A percentile compares a stretch with the other conserved stretches of the same genome.
Conservation (phyloP, 2,329 filamentous ascomycete species). For the Diaporthe helianthi region DNA sequence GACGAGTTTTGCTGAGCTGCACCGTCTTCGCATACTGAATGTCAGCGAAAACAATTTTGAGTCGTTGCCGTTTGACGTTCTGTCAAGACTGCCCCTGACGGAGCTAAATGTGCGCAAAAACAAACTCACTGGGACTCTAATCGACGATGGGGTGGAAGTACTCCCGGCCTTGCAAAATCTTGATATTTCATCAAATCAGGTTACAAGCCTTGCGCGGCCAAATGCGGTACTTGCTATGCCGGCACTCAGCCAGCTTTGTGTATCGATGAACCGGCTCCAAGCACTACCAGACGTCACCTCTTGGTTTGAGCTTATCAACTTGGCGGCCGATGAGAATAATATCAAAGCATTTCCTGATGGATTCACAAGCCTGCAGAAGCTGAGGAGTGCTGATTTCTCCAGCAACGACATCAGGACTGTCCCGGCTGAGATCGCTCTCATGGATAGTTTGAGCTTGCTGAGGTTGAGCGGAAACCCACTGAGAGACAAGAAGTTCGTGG, state of each 20-base stretch:
- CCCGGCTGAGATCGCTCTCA: constrained; percentile 77
- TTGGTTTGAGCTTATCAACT: constrained; percentile 75
- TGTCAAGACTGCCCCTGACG: constrained; percentile 72
- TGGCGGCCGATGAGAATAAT: constrained; percentile 83
- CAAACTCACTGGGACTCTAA: constrained; percentile 74
- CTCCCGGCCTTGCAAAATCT: constrained; percentile 74
- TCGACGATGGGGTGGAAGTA: constrained; percentile 65
- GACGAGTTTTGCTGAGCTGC: constrained; percentile 69
- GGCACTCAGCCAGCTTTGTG: constrained; percentile 72
- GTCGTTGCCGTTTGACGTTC: constrained; percentile 71
- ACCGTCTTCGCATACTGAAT: constrained; percentile 76
- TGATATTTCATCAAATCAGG: constrained; percentile 78
- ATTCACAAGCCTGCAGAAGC: constrained; percentile 69
- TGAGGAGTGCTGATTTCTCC: constrained; percentile 83
- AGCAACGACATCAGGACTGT: constrained; percentile 82
- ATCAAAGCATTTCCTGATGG: constrained; percentile 78
- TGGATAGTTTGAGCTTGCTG: constrained; percentile 79
- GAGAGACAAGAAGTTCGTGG: constrained; percentile 84
- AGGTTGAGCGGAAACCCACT: constrained; percentile 89
- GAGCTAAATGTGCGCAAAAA: constrained; percentile 83
- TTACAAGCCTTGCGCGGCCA: constrained; percentile 60
- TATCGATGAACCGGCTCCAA: constrained; percentile 83
- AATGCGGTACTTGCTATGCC: constrained; percentile 66
- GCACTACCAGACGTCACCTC: constrained; percentile 74
- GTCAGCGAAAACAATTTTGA: constrained; percentile 80